A percentile compares a stretch with the other conserved stretches of the same genome.
phyloP scores from a whole-genome alignment of 2,329 filamentous ascomycete species.

The Claviceps capensis region DNA sequence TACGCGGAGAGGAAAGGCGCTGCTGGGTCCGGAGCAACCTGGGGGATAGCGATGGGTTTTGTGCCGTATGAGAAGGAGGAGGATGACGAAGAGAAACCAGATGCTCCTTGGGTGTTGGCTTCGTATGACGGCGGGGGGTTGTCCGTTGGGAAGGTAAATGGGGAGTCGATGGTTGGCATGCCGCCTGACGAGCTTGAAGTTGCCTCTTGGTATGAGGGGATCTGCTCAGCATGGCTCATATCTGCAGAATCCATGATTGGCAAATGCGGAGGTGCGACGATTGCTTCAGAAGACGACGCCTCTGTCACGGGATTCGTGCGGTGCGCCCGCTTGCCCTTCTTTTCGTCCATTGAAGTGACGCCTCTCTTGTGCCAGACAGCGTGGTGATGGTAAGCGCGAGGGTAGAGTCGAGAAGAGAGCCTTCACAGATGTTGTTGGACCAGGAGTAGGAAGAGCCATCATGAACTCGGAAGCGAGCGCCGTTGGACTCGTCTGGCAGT shows the following conservation, averaged over 20 bases:
- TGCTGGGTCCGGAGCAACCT: conserved; percentile 18
- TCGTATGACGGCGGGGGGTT: conserved; percentile 17
- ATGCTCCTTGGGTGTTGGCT: background rate
- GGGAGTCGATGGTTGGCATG: conserved; percentile 10
- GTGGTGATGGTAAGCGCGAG: too few species aligned
- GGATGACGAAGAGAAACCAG: background rate
- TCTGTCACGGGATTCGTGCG: too few species aligned
- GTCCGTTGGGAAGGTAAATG: conserved; percentile 26
- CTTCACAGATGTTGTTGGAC: too few species aligned
- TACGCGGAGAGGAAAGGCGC: conserved; percentile 27
- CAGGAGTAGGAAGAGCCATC: too few species aligned
- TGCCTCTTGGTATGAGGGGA: conserved; percentile 6
- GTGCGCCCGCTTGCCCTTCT: too few species aligned
- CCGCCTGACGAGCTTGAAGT: background rate
- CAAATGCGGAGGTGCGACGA: too few species aligned
- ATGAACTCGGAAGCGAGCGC: too few species aligned
- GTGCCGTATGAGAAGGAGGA: background rate
- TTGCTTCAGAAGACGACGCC: too few species aligned
- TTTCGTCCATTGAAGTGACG: too few species aligned
- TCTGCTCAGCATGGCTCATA: background rate
- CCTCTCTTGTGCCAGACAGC: too few species aligned
- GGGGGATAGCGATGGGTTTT: conserved; percentile 27
- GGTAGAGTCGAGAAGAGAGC: too few species aligned
- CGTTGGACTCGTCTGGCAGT: too few species aligned
- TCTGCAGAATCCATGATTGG: background rate